phyloP scores from a whole-genome alignment of 202 grass and related monocot genomes.

The Alloteropsis angusta region DNA sequence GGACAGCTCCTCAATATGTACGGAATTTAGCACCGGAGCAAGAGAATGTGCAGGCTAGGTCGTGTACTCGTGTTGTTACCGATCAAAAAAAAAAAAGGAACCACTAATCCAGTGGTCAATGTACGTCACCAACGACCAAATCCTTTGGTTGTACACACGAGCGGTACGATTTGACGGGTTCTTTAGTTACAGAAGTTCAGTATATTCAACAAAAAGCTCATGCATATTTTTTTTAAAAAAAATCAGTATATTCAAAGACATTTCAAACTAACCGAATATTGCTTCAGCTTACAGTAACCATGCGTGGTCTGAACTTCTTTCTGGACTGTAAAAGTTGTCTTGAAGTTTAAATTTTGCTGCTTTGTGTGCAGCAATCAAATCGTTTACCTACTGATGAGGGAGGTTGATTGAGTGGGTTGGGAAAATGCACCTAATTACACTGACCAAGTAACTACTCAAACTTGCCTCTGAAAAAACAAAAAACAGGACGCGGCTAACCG shows the following conservation, averaged over 20 bases:
- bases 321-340: not conserved
- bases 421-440: conserved; percentile 17
- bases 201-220: too few relatives aligned
- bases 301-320: not conserved
- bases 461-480: not conserved
- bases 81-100: not conserved
- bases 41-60: not conserved
- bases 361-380: not conserved
- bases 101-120: not conserved
- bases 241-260: not conserved
- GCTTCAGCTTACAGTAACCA: not conserved
- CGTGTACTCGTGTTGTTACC: not conserved
- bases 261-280: not conserved
- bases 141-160: not conserved
- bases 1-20: not conserved
- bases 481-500: not conserved
- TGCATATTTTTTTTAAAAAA: too few relatives aligned
- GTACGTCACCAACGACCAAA: not conserved
- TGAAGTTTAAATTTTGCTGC: not conserved
- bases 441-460: conserved; percentile 3
- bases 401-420: conserved; percentile 14
- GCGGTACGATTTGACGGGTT: not conserved
- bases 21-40: not conserved
- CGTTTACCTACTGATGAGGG: conserved; percentile 12
- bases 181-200: too few relatives aligned